Percentiles rank a stretch among this genome's conserved stretches.
Evolutionary conservation across 495 filamentous ascomycete species (phyloP).

Genomic region (Sporormia fimetaria): DNA sequence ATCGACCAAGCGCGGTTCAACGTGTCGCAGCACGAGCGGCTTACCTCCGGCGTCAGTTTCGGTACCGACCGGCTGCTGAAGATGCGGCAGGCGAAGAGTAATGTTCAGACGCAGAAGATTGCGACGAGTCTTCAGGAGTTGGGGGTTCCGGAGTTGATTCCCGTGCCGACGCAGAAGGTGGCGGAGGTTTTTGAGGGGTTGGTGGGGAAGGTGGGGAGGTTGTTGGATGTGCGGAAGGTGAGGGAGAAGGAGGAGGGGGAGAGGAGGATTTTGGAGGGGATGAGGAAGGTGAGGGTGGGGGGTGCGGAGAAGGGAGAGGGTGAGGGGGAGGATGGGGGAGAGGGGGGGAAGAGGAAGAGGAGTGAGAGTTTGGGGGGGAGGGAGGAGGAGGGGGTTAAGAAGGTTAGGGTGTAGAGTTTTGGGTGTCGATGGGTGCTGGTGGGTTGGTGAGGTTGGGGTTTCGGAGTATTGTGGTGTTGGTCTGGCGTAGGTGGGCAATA

Average conservation of each 20-base stretch:
- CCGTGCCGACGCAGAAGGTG: constrained; percentile 77
- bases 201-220: constrained; percentile 55
- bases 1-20: constrained; percentile 70
- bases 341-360: too few relatives aligned
- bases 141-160: constrained; percentile 61
- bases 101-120: constrained; percentile 71
- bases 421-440: too few relatives aligned
- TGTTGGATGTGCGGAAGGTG: constrained; percentile 75
- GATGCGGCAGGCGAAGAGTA: constrained; percentile 69
- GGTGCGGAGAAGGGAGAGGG: constrained; percentile 10
- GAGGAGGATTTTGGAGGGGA: constrained; percentile 56
- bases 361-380: too few relatives aligned
- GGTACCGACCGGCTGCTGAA: constrained; percentile 75
- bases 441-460: too few relatives aligned
- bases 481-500: too few relatives aligned
- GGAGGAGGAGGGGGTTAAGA: too few relatives aligned
- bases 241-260: constrained; percentile 79
- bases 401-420: too few relatives aligned
- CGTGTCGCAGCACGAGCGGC: constrained; percentile 73
- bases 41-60: constrained; percentile 63
- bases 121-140: constrained; percentile 65
- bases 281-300: constrained; percentile 18
- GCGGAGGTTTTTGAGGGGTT: constrained; percentile 72
- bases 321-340: constrained; percentile 7
- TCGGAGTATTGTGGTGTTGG: too few relatives aligned